Evolutionary conservation across 208 protist genomes (phyloP), one percentile per base, ranked within the genome.

Genomic region (Leptomonas pyrrhocoris): DNA sequence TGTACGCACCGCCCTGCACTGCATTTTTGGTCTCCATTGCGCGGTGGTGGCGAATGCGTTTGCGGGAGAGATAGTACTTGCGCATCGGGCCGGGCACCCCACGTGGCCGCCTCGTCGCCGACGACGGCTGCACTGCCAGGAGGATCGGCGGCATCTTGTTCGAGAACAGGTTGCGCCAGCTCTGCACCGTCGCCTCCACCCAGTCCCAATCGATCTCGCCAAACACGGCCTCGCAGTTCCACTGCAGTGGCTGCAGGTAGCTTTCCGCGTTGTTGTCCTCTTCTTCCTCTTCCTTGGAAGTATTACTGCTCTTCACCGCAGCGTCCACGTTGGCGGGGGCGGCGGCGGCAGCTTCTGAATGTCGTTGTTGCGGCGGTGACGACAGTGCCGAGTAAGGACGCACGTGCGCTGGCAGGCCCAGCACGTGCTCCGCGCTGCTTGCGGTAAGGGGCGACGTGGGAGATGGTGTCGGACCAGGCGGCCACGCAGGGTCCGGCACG

Each of bases 131-230:
- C 68, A 93, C 62, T 12, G 92, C 68, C 27, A 95, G 72, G 18
- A 90, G 42, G 67, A 89, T 78, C 19, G 77, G 71, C 11, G 74
- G 79, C 31, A 81, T 62, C 27, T 69, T 59, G 40, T 76, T 79
- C 1, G 63, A 73, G 71, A 88, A 81, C 46, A 83, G 74, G 7
- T 42, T 60, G 16, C 71, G 74, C 84, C 84, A 94, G 46, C 57
- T 60, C 38, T 66, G 57, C 48, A 96, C 67, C 11, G 71, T 81
- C 38, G 65, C 30, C 65, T 90, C 79, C 21, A 94, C 86, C 91
- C 91, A 96, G 73, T 77, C 78, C 88, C 91, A 94, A 73, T 96
- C 91, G 62, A 96, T 79, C 2, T 55, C 59, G 59, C 88, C 88
- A 70, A 96, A 96, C 23, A 90, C 73, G 1, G 50, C 70, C 68